A percentile compares a stretch with the other conserved stretches of the same genome.
Conservation (phyloP, 257 asterid genomes). For the Marsdenia floribunda region DNA sequence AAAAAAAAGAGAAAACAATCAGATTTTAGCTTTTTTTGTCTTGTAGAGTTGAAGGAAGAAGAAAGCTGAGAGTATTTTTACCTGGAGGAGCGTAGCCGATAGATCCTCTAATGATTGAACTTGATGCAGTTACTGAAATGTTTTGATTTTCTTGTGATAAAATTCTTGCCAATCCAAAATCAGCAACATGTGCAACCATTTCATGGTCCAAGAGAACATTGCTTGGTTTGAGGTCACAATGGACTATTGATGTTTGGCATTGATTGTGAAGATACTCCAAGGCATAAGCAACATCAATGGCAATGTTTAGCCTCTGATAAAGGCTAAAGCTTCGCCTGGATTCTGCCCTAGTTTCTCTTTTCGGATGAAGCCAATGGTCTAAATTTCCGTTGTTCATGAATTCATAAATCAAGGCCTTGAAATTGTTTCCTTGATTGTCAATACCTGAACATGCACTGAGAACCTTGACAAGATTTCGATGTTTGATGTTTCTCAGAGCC, state of each 20-base stretch:
- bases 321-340: slow-evolving; percentile 7
- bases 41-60: background rate
- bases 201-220: slow-evolving; percentile 30
- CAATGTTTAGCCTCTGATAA: slow-evolving; percentile 17
- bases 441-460: slow-evolving; percentile 24
- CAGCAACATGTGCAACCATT: slow-evolving; percentile 26
- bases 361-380: slow-evolving; percentile 24
- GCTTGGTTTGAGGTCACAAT: slow-evolving; percentile 35
- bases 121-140: background rate
- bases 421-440: slow-evolving; percentile 20
- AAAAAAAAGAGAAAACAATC: too few relatives aligned
- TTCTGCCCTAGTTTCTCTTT: background rate
- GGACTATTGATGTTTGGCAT: slow-evolving; percentile 21
- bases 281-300: slow-evolving; percentile 25
- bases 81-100: slow-evolving; percentile 37
- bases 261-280: slow-evolving; percentile 27
- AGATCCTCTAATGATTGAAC: slow-evolving; percentile 24
- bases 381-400: slow-evolving; percentile 22
- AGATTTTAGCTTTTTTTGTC: too few relatives aligned
- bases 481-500: slow-evolving; percentile 24
- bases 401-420: slow-evolving; percentile 28
- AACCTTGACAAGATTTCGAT: slow-evolving; percentile 25
- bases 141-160: slow-evolving; percentile 13
- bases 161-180: slow-evolving; percentile 31
- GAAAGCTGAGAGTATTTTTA: background rate